Conservation (phyloP, 495 filamentous ascomycete genomes). For the Tuber brumale region DNA sequence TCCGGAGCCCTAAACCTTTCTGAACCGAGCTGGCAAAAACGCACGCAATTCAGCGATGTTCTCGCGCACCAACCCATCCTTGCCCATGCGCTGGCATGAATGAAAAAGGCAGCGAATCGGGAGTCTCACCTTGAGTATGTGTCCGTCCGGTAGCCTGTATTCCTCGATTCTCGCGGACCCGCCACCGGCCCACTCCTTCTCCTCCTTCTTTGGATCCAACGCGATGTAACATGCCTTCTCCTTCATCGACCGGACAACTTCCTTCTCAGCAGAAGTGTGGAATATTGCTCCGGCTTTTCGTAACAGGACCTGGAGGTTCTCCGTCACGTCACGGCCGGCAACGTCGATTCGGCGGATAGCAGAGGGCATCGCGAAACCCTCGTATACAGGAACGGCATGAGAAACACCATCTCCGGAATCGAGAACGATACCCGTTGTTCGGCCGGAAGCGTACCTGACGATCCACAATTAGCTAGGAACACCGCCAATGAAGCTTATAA, state of each 20-base stretch:
- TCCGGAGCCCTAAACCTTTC: slow-evolving; percentile 99
- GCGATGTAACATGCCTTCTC: slow-evolving; percentile 99
- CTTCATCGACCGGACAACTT: slow-evolving; percentile 99
- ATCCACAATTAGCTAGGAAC: slow-evolving; percentile 8
- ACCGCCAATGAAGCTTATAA: not conserved
- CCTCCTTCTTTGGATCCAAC: slow-evolving; percentile 98
- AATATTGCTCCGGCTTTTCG: slow-evolving; percentile 99
- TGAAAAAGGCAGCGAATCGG: slow-evolving; percentile 77
- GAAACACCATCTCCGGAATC: slow-evolving; percentile 99
- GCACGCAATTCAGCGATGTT: slow-evolving; percentile 77
- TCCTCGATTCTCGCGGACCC: slow-evolving; percentile 70
- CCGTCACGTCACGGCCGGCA: slow-evolving; percentile 98
- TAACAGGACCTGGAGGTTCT: slow-evolving; percentile 99
- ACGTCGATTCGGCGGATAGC: slow-evolving; percentile 99
- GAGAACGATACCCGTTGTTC: slow-evolving; percentile 99
- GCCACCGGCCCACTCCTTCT: slow-evolving; percentile 82
- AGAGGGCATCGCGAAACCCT: slow-evolving; percentile 98
- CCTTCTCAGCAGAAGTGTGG: slow-evolving; percentile 99
- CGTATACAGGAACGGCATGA: slow-evolving; percentile 99
- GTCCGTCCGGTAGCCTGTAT: slow-evolving; percentile 84
- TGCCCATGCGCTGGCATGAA: slow-evolving; percentile 92
- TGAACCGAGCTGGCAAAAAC: slow-evolving; percentile 61
- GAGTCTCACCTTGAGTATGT: slow-evolving; percentile 81
- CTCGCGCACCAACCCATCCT: slow-evolving; percentile 82
- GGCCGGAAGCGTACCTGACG: slow-evolving; percentile 81